Conservation (phyloP, 2,329 filamentous ascomycete species). For the Botrytis elliptica region DNA sequence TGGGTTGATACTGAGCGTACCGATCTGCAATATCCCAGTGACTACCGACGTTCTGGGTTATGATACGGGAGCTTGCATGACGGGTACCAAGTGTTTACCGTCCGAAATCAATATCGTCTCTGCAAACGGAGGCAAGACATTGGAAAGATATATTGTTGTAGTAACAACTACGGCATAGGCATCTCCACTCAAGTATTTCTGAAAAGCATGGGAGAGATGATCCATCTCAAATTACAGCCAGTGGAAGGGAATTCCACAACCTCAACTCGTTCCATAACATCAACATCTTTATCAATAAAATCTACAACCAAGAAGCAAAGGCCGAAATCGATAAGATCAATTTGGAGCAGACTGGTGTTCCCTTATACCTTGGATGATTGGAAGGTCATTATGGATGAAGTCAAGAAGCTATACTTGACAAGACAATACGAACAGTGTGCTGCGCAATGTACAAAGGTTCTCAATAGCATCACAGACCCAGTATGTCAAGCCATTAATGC, state of each 20-base stretch:
- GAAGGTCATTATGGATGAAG: slow-evolving; percentile 36
- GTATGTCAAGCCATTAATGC: slow-evolving; percentile 26
- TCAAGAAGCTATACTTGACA: slow-evolving; percentile 34
- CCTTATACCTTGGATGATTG: slow-evolving; percentile 36
- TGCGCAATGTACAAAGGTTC: slow-evolving; percentile 34
- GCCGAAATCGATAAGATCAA: slow-evolving; percentile 27
- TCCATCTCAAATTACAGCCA: slow-evolving; percentile 21
- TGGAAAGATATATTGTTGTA: slow-evolving; percentile 2
- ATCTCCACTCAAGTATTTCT: not conserved
- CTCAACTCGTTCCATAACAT: slow-evolving; percentile 11
- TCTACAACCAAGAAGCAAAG: slow-evolving; percentile 19
- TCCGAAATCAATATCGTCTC: slow-evolving; percentile 13
- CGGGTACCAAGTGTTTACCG: slow-evolving; percentile 14
- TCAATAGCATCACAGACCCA: slow-evolving; percentile 34
- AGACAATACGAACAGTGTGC: slow-evolving; percentile 37
- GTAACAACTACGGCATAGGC: not conserved
- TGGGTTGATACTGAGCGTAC: not conserved
- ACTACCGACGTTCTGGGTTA: slow-evolving; percentile 6
- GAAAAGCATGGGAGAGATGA: slow-evolving; percentile 16
- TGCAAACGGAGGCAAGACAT: slow-evolving; percentile 8
- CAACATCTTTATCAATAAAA: slow-evolving; percentile 8
- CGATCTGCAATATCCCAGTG: slow-evolving; percentile 1
- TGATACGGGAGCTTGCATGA: slow-evolving; percentile 19
- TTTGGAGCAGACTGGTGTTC: slow-evolving; percentile 25
- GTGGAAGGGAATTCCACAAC: not conserved